Evolutionary conservation across 495 filamentous ascomycete species (phyloP).

Genomic region (Podospora sp.): DNA sequence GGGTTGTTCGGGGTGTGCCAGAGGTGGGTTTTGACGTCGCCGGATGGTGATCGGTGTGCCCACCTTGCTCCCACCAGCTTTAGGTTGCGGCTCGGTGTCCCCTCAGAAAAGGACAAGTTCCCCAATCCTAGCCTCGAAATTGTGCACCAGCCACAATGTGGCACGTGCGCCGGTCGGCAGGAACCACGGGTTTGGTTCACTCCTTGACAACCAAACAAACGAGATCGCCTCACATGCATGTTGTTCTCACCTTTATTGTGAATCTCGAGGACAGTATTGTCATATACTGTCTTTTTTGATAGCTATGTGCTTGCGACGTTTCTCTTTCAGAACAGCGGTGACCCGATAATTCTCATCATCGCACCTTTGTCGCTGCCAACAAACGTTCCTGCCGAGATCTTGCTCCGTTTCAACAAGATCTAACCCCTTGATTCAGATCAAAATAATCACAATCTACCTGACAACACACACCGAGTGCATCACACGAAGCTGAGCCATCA

Average conservation of each 20-base stretch:
- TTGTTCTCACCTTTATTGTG: background rate
- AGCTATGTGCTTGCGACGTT: too few species aligned
- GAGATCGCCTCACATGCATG: background rate
- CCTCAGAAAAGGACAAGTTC: constrained; percentile 43
- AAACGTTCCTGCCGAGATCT: too few species aligned
- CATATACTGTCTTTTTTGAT: too few species aligned
- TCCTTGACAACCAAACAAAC: background rate
- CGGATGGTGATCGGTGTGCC: constrained; percentile 20
- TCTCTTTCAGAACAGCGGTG: too few species aligned
- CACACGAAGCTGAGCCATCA: too few species aligned
- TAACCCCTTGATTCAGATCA: too few species aligned
- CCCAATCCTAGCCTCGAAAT: constrained; percentile 9
- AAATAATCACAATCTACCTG: too few species aligned
- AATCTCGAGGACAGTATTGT: too few species aligned
- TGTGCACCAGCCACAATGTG: constrained; percentile 22
- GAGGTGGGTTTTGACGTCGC: constrained; percentile 8
- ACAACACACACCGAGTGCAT: too few species aligned
- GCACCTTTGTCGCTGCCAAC: too few species aligned
- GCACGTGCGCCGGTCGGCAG: constrained; percentile 17
- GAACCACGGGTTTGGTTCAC: background rate
- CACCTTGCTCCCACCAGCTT: constrained; percentile 26
- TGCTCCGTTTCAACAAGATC: too few species aligned
- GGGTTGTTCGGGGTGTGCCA: constrained; percentile 3
- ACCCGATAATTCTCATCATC: too few species aligned
- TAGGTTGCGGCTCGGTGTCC: constrained; percentile 28